Conservation (phyloP, 805 yeast genomes). For the Ogataea angusta region DNA sequence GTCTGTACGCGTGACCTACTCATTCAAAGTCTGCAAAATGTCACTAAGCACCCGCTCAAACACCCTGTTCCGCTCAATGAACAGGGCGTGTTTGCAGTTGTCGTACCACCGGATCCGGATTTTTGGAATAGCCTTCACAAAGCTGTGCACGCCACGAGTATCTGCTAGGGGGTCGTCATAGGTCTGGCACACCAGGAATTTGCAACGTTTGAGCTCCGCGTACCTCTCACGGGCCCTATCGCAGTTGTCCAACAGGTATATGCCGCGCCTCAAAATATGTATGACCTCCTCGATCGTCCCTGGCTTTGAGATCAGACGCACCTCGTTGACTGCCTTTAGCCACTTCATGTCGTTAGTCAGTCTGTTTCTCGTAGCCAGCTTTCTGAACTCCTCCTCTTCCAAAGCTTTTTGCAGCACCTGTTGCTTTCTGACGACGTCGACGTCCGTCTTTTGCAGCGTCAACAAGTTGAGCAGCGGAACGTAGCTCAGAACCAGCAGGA, state of each 20-base stretch:
- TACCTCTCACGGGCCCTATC: background rate
- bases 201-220: background rate
- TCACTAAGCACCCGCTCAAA: slow-evolving; percentile 4
- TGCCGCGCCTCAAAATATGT: slow-evolving; percentile 8
- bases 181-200: slow-evolving; percentile 10
- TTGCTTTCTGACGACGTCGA: slow-evolving; percentile 2
- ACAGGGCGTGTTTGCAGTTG: slow-evolving; percentile 10
- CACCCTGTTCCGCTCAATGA: slow-evolving; percentile 3
- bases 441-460: slow-evolving; percentile 7
- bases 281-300: slow-evolving; percentile 11
- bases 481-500: slow-evolving; percentile 8
- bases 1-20: background rate
- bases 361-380: slow-evolving; percentile 6
- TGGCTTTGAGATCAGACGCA: slow-evolving; percentile 8
- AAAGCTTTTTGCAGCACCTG: slow-evolving; percentile 3
- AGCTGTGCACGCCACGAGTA: slow-evolving; percentile 2
- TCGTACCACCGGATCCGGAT: slow-evolving; percentile 5
- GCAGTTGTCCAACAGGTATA: background rate
- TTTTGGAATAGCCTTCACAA: slow-evolving; percentile 1
- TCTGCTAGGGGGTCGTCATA: slow-evolving; percentile 9
- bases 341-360: slow-evolving; percentile 8
- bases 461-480: slow-evolving; percentile 7
- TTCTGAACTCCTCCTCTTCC: slow-evolving; percentile 1
- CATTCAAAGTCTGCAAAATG: slow-evolving; percentile 3
- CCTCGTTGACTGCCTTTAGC: slow-evolving; percentile 8